Percentiles rank a stretch among this genome's conserved stretches.
Evolutionary conservation across 139 green algal species (phyloP).

Genomic region (Trebouxia sp.): DNA sequence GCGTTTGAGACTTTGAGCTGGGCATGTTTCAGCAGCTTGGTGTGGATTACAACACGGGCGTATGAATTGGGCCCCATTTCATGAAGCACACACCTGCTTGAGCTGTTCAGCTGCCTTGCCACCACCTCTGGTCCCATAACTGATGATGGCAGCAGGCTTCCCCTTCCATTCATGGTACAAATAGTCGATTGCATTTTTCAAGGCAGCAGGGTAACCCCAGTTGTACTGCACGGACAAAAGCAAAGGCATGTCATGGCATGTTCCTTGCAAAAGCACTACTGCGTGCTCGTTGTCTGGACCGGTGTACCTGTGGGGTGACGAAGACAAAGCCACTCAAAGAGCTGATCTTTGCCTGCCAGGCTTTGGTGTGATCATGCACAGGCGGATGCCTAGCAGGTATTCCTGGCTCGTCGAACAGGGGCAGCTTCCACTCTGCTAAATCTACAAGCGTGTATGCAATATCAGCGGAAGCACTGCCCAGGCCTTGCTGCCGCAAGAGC

Average conservation of each 20-base stretch:
- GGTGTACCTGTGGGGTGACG: background rate
- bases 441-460: background rate
- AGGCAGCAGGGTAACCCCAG: slow-evolving; percentile 17
- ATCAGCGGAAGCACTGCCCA: background rate
- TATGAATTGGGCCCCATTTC: background rate
- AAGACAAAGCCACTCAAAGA: slow-evolving; percentile 1
- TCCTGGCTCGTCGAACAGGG: slow-evolving; percentile 6
- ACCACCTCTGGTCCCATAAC: background rate
- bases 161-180: background rate
- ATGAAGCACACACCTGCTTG: background rate
- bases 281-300: background rate
- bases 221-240: slow-evolving; percentile 1
- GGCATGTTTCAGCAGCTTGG: background rate
- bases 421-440: background rate
- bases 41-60: background rate
- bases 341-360: slow-evolving; percentile 3
- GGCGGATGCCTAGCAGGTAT: background rate
- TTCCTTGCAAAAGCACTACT: background rate
- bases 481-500: background rate
- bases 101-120: slow-evolving; percentile 10
- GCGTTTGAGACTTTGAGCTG: background rate
- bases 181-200: slow-evolving; percentile 22
- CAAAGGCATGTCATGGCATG: background rate
- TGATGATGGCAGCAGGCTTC: slow-evolving; percentile 16
- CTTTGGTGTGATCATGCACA: slow-evolving; percentile 16